Base-by-base conservation (phyloP, 371 early-diverging fungal genomes). In the Mucor piriformis region DNA sequence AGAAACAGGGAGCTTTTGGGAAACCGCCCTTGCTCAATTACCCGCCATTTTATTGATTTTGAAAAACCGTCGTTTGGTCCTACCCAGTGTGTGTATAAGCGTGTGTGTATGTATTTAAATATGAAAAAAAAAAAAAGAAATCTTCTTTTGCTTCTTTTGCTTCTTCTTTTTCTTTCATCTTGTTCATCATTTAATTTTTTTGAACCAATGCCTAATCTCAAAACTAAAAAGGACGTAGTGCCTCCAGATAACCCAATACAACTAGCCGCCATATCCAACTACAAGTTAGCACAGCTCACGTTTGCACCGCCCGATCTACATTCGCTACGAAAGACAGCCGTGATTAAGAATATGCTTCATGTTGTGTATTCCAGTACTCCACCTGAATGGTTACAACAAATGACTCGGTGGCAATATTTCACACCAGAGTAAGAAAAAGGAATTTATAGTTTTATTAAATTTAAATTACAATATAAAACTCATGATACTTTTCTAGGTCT, bases 381-480 rank as follows among this genome's bases (percentile, higher is more conserved):
- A 6, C 40, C 70, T n/a, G 78, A 74, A 44, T 81, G 81, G 81
- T 50, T 81, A 43, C 73, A 73, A 55, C 76, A 77, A 69, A 77
- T 81, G 78, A 81, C 81, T 33, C 73, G 81, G 10, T 81, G 81
- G 81, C 64, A 68, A 38, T 81, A 76, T 56, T 76, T 81, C 21
- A 77, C 78, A 16, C 74, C 76, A 53, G 81, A 81, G 78, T 81
- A 79, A 72, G 64, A n/a, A n/a, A n/a, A n/a, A n/a, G n/a, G n/a
- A n/a, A n/a, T n/a, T n/a, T n/a, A n/a, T n/a, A n/a, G n/a, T n/a
- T n/a, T n/a, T n/a, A n/a, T n/a, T n/a, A n/a, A n/a, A n/a, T n/a
- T n/a, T n/a, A n/a, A n/a, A n/a, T n/a, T n/a, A n/a, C n/a, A n/a
- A n/a, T n/a, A n/a, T n/a, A n/a, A n/a, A n/a, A n/a, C n/a, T n/a